These are phyloP conservation scores for Gymnopilus junonius DNA, from an alignment of 768 basidiomycete species.

Conservation along the genomic window DNA sequence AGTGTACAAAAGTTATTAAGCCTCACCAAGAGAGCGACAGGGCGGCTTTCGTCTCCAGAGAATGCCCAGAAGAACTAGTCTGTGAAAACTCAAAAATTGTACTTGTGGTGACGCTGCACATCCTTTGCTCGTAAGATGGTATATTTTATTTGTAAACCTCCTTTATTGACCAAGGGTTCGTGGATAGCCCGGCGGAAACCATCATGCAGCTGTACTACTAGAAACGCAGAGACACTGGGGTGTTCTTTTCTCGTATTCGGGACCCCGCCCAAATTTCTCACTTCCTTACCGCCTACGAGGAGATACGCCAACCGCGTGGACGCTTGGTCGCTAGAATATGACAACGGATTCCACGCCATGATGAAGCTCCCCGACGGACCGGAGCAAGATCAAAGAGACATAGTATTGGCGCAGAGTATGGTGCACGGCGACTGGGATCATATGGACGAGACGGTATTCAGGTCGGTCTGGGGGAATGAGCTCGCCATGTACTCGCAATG, in stretches of 20 bases:
- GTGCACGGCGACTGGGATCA: constrained; percentile 40
- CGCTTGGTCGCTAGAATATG: constrained; percentile 10
- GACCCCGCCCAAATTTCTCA: constrained; percentile 10
- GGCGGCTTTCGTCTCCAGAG: constrained; percentile 6
- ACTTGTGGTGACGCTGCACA: constrained; percentile 13
- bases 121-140: constrained; percentile 9
- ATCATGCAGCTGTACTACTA: constrained; percentile 8
- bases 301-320: constrained; percentile 15
- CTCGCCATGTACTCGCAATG: constrained; percentile 53
- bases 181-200: constrained; percentile 11
- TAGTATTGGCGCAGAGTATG: constrained; percentile 33
- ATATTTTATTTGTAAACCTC: background rate
- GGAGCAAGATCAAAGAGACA: constrained; percentile 29
- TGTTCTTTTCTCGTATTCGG: constrained; percentile 12
- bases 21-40: background rate
- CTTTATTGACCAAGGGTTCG: background rate
- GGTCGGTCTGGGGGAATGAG: constrained; percentile 56
- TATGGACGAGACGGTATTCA: constrained; percentile 51
- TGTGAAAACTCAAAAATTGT: constrained; percentile 13
- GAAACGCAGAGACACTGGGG: constrained; percentile 10
- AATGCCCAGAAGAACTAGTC: background rate
- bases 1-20: constrained; percentile 3
- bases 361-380: constrained; percentile 35
- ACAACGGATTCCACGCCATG: constrained; percentile 12
- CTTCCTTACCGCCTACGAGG: constrained; percentile 15